phyloP scores from a whole-genome alignment of 768 basidiomycete genomes.

The Phanerochaete carnosa region DNA sequence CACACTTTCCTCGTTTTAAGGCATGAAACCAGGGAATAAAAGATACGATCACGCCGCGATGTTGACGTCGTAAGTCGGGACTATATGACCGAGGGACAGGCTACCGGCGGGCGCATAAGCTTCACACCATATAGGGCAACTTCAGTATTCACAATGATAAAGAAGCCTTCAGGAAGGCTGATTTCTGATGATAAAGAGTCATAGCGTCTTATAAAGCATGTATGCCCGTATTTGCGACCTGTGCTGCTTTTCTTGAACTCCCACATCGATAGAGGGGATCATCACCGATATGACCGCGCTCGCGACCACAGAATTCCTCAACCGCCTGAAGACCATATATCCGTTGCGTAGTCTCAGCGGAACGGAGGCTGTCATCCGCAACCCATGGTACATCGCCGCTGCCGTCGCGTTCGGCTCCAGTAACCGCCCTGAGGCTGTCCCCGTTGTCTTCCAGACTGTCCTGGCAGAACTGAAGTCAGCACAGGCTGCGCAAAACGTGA shows the following conservation, averaged over 20 bases:
- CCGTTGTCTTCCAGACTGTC: slow-evolving; percentile 49
- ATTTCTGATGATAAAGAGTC: background rate
- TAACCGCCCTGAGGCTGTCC: slow-evolving; percentile 58
- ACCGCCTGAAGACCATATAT: slow-evolving; percentile 42
- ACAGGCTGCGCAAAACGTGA: slow-evolving; percentile 3
- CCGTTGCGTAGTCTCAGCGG: slow-evolving; percentile 27
- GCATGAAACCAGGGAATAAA: no score
- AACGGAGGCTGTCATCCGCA: slow-evolving; percentile 27
- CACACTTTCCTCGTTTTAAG: no score
- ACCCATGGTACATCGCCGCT: slow-evolving; percentile 60
- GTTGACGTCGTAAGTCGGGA: no score
- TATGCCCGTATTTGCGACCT: no score
- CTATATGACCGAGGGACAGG: no score
- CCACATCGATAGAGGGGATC: background rate
- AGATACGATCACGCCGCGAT: no score
- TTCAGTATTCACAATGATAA: no score
- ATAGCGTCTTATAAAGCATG: background rate
- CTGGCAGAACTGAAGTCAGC: slow-evolving; percentile 38
- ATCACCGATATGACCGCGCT: slow-evolving; percentile 12
- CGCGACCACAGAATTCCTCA: slow-evolving; percentile 41
- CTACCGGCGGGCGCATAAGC: no score
- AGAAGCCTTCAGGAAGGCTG: background rate
- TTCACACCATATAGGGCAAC: no score
- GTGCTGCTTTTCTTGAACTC: background rate
- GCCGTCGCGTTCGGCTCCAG: slow-evolving; percentile 55